Evolutionary conservation across 345 rosid genomes (phyloP), one percentile per base, ranked within the genome.

Genomic region (Eutrema heterophyllum): DNA sequence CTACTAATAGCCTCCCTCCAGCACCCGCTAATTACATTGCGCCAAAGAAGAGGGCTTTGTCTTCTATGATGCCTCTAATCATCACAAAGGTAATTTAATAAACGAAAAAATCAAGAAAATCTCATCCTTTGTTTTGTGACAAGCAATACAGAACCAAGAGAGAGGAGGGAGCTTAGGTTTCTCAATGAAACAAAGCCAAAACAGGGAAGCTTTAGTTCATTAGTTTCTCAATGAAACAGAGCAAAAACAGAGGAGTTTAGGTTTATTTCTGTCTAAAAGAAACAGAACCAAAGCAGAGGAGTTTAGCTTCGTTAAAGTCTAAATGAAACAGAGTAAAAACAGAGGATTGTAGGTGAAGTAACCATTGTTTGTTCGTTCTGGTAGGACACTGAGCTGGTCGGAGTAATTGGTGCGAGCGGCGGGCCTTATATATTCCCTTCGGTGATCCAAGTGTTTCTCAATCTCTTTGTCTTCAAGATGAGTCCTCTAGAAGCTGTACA

Each of bases 61-160:
- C 98, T 74, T 89, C 98, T 68, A 89, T 88, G 98, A 84, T 90
- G 8, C 96, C 96, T 5, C 70, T 92, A 21, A 84, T 92, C 57
- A 83, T 92, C 70, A 86, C 89, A 49, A 88, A 87, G 96, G 98
- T 92, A 68, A 6, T 5, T 38, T 13, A n/a, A 10, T 14, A n/a
- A 38, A 38, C 18, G 6, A 21, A 3, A 50, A 32, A 44, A 64
- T 18, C 6, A 39, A 8, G 39, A 52, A 39, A 65, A 13, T 7
- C 6, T 3, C 9, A 13, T 66, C 6, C 6, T 49, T 67, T 24
- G 21, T 15, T 64, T 15, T 45, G 41, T 45, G 3, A 29, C 67
- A 29, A 29, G 12, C 39, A 40, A 39, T 18, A 43, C 67, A 44
- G 9, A 18, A 24, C 46, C 6, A 39, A 36, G 5, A 36, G 24